Conservation (phyloP, 495 filamentous ascomycete species). For the Friedmanniomyces endolithicus region DNA sequence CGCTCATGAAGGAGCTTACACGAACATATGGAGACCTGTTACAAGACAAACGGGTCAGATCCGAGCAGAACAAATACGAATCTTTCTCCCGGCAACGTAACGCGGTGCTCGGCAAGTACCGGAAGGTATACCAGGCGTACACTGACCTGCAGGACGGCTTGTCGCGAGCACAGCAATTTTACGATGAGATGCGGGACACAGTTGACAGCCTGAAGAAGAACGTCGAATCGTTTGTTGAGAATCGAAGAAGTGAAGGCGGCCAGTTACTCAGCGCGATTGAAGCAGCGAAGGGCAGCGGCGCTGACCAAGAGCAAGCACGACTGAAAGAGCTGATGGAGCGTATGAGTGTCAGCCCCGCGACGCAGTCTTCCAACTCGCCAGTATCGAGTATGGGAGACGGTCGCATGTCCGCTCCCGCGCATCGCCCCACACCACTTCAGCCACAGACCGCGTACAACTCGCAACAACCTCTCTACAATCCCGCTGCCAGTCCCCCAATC, state of each 20-base stretch:
- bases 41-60: constrained; percentile 84
- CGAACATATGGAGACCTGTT: constrained; percentile 75
- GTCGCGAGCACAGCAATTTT: constrained; percentile 78
- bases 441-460: constrained; percentile 26
- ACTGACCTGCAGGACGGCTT: constrained; percentile 80
- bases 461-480: constrained; percentile 24
- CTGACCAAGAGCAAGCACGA: constrained; percentile 74
- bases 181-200: constrained; percentile 88
- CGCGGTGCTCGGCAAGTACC: constrained; percentile 73
- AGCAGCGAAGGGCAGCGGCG: constrained; percentile 60
- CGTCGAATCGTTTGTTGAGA: constrained; percentile 92
- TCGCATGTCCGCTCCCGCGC: constrained; percentile 23
- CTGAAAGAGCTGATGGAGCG: constrained; percentile 87
- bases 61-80: constrained; percentile 93
- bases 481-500: constrained; percentile 27
- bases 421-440: constrained; percentile 33
- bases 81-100: constrained; percentile 69
- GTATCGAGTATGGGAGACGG: neutral
- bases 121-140: constrained; percentile 84
- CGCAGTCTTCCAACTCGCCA: constrained; percentile 10
- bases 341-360: constrained; percentile 44
- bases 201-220: constrained; percentile 93
- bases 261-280: constrained; percentile 83
- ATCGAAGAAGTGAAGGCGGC: constrained; percentile 80
- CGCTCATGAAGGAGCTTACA: constrained; percentile 89